Base-by-base conservation (phyloP, 1,139 yeast species). In the Lodderomyces margitis region DNA sequence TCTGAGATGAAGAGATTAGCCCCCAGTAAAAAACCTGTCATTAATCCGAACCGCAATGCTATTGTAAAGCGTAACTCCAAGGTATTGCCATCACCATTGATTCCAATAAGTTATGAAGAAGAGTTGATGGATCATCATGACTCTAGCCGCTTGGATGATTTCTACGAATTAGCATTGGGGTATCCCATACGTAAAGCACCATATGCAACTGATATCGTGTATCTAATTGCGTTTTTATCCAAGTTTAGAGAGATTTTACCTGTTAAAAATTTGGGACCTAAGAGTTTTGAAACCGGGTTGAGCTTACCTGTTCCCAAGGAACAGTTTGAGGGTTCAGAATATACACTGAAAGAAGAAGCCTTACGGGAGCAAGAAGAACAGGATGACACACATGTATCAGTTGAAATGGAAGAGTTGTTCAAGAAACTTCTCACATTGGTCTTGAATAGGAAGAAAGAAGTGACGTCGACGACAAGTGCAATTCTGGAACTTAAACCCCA, bases 221-320 rank as follows among this genome's bases (percentile, higher is more conserved):
- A 56, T 42, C 55, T 78, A 4, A 57, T 75, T 47, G 59, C 74
- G 6, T 78, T 69, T 44, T 54, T 75, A 27, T 62, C 64, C 38
- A 75, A 73, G 50, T 78, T 77, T 48, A 59, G 57, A 41, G 59
- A 60, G 30, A 45, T 75, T 9, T 61, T 64, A 20, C 61, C 63
- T 25, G 39, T 45, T 6, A 44, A 43, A n/a, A 36, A 41, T 21
- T 21, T 62, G 10, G 64, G 69, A 1, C 80, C 81, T 10, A 74
- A 70, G 45, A 78, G 74, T 49, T 61, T 78, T 25, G 82, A 78
- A 50, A 55, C 59, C 17, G 83, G 82, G 1, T 57, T 78, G 34
- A 64, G 74, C 21, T 55, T 77, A 30, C 61, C 64, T 10, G 57
- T 59, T 41, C 37, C 42, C 43, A 52, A 34, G 16, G 39, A 36